Evolutionary conservation across 2,329 filamentous ascomycete species (phyloP), one percentile per base, ranked within the genome.

Genomic region (Parastagonospora nodorum): DNA sequence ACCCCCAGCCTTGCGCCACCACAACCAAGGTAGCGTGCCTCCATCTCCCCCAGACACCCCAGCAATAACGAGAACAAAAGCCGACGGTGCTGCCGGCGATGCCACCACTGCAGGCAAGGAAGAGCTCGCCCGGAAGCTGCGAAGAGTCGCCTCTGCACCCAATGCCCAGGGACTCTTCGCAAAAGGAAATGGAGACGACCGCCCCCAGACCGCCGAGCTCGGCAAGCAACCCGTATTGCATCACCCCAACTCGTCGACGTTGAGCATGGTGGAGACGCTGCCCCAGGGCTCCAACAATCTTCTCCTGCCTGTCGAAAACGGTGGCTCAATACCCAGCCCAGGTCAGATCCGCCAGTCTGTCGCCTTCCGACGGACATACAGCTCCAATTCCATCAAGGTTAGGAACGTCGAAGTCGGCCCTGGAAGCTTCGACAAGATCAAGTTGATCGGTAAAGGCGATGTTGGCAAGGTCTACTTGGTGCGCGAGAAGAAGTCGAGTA

Each of bases 351-450:
- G 82, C 49, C 81, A 83, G 60, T 76, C 85, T 14, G 81, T 90
- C 42, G 86, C 90, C 15, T 99, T 97, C 77, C 84, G 94, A 67
- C 85, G 94, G 72, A 99, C 94, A 2, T 99, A 99, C 75, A 97
- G 94, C 76, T 97, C 93, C 61, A 99, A 97, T 75, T 97, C 94
- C 35, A 99, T 99, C 81, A 99, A 99, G 77, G 90, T 97, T 61
- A 86, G 94, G 66, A 92, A 96, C 72, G 94, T 99, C 41, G 94
- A 99, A 76, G 94, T 99, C 31, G 90, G 92, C 0, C 94, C 94
- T 0, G 83, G 89, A 56, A 97, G 93, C 73, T 99, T 99, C 67
- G 94, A 99, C 81, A 99, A 99, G 84, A 97, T 99, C 76, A 99
- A 99, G 76, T 83, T 99, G 76, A 97, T 99, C 69, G 94, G 94